Conservation (phyloP, 805 yeast genomes). For the Saccharomyces paradoxus region DNA sequence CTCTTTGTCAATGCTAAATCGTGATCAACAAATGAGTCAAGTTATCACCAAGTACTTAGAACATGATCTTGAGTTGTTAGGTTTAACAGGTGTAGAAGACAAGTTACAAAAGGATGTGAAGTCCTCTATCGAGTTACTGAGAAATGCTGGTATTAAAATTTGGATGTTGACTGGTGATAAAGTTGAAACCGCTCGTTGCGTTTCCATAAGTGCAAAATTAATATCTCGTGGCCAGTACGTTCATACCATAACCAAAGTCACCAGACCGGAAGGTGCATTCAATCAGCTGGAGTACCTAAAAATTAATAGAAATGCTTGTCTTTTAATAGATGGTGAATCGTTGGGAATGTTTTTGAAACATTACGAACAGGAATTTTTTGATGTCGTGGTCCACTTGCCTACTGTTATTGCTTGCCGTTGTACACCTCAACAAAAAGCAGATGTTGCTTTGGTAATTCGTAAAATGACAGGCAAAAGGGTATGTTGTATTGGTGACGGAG, state of each 20-base stretch:
- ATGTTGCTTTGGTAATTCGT: constrained; percentile 75
- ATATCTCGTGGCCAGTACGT: constrained; percentile 91
- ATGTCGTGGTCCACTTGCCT: constrained; percentile 68
- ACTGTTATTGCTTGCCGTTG: constrained; percentile 98
- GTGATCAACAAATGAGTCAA: constrained; percentile 67
- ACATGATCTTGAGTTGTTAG: constrained; percentile 73
- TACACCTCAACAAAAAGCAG: constrained; percentile 97
- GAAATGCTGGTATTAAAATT: constrained; percentile 94
- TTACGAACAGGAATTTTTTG: constrained; percentile 65
- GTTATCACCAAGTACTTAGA: constrained; percentile 68
- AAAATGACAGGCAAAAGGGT: constrained; percentile 79
- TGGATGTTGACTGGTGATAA: constrained; percentile 99
- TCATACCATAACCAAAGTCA: constrained; percentile 68
- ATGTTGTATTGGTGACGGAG: constrained; percentile 98
- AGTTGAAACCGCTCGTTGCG: constrained; percentile 97
- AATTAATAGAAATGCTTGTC: constrained; percentile 48
- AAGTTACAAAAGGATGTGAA: constrained; percentile 87
- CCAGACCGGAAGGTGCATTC: constrained; percentile 54
- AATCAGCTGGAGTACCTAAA: constrained; percentile 66
- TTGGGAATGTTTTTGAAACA: constrained; percentile 57
- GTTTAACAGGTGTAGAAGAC: constrained; percentile 96
- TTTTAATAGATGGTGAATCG: constrained; percentile 91
- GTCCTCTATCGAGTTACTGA: constrained; percentile 78
- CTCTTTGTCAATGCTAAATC: constrained; percentile 63
- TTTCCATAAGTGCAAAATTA: constrained; percentile 88